A percentile compares a stretch with the other conserved stretches of the same genome.
Evolutionary conservation across 2,329 filamentous ascomycete species (phyloP).

Genomic region (Colletotrichum liaoningense): DNA sequence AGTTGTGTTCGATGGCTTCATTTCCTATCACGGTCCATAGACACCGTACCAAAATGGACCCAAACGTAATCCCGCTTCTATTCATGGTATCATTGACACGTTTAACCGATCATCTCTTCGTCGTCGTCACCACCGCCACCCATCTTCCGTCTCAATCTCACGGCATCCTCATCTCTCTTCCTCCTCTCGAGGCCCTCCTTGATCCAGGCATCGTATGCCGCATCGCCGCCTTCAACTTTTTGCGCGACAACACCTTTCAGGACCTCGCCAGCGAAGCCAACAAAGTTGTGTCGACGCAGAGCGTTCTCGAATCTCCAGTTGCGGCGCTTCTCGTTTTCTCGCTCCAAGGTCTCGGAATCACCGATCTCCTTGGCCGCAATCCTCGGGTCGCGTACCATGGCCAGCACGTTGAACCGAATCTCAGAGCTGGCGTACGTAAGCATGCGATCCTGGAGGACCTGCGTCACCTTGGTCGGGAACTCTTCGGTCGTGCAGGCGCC

Average conservation of each 20-base stretch:
- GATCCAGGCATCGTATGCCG: conserved; percentile 79
- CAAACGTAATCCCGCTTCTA: background rate
- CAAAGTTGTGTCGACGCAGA: conserved; percentile 91
- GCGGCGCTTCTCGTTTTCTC: conserved; percentile 84
- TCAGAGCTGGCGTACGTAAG: conserved; percentile 86
- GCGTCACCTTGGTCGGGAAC: conserved; percentile 84
- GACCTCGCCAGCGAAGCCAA: conserved; percentile 92
- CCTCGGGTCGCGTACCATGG: conserved; percentile 88
- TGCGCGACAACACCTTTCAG: conserved; percentile 84
- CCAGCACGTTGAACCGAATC: conserved; percentile 96
- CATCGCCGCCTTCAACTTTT: conserved; percentile 75
- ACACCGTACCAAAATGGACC: background rate
- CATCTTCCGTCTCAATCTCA: conserved; percentile 35
- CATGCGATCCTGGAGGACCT: conserved; percentile 88
- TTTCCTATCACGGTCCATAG: background rate
- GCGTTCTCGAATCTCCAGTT: conserved; percentile 98
- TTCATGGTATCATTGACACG: conserved; percentile 22
- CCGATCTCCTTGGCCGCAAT: conserved; percentile 83
- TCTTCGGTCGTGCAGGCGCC: conserved; percentile 76
- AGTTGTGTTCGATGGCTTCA: background rate
- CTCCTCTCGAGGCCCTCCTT: conserved; percentile 72
- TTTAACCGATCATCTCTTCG: conserved; percentile 34
- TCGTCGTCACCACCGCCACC: conserved; percentile 33
- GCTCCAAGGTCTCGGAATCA: conserved; percentile 80
- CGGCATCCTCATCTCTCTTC: conserved; percentile 41